Conservation (phyloP, 805 yeast genomes). For the Starmerella sirachaensis region DNA sequence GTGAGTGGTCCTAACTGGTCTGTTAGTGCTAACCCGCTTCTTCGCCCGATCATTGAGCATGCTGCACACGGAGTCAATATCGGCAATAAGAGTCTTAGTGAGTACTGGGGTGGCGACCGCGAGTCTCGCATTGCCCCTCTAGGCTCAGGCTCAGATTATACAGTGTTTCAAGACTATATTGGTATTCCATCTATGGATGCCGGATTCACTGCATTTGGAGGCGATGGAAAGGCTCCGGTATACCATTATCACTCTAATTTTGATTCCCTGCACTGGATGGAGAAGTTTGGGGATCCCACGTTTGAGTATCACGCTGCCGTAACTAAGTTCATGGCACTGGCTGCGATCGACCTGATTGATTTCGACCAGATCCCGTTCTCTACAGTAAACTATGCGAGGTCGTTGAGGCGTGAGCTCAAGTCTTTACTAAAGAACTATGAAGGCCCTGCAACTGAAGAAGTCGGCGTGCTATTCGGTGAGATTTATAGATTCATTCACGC, state of each 20-base stretch:
- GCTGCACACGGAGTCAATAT: constrained; percentile 40
- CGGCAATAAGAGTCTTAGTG: constrained; percentile 25
- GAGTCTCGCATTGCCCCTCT: constrained; percentile 34
- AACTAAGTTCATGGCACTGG: constrained; percentile 42
- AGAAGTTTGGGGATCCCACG: constrained; percentile 47
- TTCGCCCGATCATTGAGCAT: constrained; percentile 37
- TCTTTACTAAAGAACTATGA: constrained; percentile 26
- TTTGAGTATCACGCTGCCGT: constrained; percentile 47
- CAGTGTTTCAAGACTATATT: constrained; percentile 34
- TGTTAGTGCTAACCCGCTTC: constrained; percentile 48
- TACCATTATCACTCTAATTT: constrained; percentile 70
- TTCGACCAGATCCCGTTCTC: constrained; percentile 36
- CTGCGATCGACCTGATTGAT: constrained; percentile 40
- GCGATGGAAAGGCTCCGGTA: constrained; percentile 38
- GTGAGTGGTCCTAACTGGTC: constrained; percentile 43
- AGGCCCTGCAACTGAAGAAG: constrained; percentile 16
- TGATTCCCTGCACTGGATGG: constrained; percentile 65
- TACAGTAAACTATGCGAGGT: constrained; percentile 32
- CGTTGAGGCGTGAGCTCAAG: constrained; percentile 31
- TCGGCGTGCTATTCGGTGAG: constrained; percentile 15
- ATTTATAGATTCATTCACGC: constrained; percentile 22
- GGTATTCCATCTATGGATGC: constrained; percentile 41
- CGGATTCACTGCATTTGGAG: constrained; percentile 35
- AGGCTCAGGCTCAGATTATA: constrained; percentile 62
- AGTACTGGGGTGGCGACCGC: constrained; percentile 27